Evolutionary conservation across 306 rosid genomes (phyloP).

Genomic region (Styphnolobium japonicum): DNA sequence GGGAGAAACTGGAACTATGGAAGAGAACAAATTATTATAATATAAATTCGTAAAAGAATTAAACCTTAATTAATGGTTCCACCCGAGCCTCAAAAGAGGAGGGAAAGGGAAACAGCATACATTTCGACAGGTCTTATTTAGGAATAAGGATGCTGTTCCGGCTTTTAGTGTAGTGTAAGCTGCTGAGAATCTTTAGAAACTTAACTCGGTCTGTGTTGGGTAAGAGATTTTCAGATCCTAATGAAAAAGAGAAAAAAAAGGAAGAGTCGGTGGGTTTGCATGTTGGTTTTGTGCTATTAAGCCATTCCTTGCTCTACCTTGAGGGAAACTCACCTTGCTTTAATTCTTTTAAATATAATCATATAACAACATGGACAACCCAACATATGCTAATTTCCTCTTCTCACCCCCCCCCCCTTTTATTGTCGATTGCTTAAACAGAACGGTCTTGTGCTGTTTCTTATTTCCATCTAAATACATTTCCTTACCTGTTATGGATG

Average conservation of each 20-base stretch:
- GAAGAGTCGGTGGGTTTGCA: conserved; percentile 3
- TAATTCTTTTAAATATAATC: conserved; percentile 25
- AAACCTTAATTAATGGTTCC: background rate
- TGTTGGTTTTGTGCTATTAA: conserved; percentile 30
- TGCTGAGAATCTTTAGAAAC: conserved; percentile 38
- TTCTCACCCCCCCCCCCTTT: conserved; percentile 7
- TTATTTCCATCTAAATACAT: conserved; percentile 8
- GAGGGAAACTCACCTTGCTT: conserved; percentile 45
- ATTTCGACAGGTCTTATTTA: background rate
- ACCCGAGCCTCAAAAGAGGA: conserved; percentile 23
- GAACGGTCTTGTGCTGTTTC: conserved; percentile 7
- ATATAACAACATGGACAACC: conserved; percentile 1
- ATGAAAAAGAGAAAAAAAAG: background rate
- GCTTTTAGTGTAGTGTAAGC: conserved; percentile 42
- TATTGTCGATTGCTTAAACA: conserved; percentile 27
- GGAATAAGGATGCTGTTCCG: conserved; percentile 18
- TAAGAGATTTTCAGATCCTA: conserved; percentile 20
- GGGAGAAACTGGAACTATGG: background rate
- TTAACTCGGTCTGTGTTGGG: conserved; percentile 17
- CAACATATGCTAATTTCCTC: conserved; percentile 13
- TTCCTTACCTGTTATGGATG: background rate
- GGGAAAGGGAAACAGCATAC: conserved; percentile 25
- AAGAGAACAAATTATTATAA: background rate
- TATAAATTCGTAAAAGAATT: background rate
- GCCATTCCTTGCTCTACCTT: conserved; percentile 52